Base-by-base conservation (phyloP, 2,329 filamentous ascomycete genomes). In the Penicillium sp. region DNA sequence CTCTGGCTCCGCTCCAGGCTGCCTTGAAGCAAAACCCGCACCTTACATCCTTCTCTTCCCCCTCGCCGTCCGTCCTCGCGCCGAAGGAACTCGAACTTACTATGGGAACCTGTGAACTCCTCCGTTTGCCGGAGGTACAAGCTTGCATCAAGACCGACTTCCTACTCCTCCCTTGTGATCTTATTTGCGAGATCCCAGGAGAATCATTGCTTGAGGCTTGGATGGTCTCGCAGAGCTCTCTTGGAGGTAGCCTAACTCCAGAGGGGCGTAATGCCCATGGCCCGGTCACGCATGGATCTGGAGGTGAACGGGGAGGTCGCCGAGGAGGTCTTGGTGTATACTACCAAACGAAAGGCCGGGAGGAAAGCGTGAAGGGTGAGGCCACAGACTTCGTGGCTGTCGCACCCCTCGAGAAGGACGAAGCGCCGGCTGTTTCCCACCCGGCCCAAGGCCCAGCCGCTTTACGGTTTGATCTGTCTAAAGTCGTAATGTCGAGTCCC, bases 331-430 rank as follows among this genome's bases (percentile, higher is more conserved):
- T 97, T 33, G 87, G 88, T 5, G 88, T 99, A 1, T 97, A 89
- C 85, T 97, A 96, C 70, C 84, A 92, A 64, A 95, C 91, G 1
- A 90, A 90, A 67, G 82, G 80, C 16, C 65, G 74, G 18, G 87
- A 88, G 55, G 85, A 84, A 5, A 84, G 85, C 31, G 81, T 92
- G 56, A 97, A 96, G 74, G 87, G 87, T 41, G 90, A 96, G 69
- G 91, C 96, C 69, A 94, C 90, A 2, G 92, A 97, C 66, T 96
- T 96, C 68, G 82, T 96, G 63, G 89, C 87, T 8, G 90, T 89
- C 0, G 81, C 88, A 0, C 84, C 88, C 3, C 75, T 94, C 5
- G 76, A 84, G 3, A 66, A 77, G 4, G 75, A 74, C 39, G 71
- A 75, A 46, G 66, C 67, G 13, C 65, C 84, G 0, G 71, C 79